Base-by-base conservation (phyloP, 2,329 filamentous ascomycete genomes). In the Pleomassaria siparia region DNA sequence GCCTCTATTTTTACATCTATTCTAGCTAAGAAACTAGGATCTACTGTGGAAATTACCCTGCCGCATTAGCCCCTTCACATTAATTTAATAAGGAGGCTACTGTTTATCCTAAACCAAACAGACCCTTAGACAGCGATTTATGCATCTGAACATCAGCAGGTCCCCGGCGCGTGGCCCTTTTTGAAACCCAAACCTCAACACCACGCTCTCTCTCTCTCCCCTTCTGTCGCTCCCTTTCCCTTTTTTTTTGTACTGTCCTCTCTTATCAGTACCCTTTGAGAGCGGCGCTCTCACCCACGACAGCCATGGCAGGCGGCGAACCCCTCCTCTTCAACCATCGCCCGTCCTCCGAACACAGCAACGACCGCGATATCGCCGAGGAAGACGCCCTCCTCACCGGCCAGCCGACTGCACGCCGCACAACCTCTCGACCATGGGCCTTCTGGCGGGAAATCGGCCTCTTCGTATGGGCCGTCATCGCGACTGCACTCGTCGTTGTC, bases 401-500 rank as follows among this genome's bases (percentile, higher is more conserved):
- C 54, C 70, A 84, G 61, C 70, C 64, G 42, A 70, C 59, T 20
- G 54, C 52, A 45, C 62, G 57, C 44, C 46, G 24, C 54, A 52
- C 60, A 44, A 55, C 61, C 43, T 59, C 65, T 37, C 71, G 74
- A 45, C 71, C 70, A 49, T 81, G 82, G 69, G 69, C 81, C 46
- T 78, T 80, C 64, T 87, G 83, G 82, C 83, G 87, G 52, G 89
- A 96, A 67, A 71, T 88, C 43, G 81, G 86, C 20, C 74, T 95
- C 53, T 91, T 96, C 66, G 73, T 81, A 40, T 96, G 91, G 91
- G 90, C 91, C 4, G 72, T 94, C 13, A 60, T 92, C 20, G 90
- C 91, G 15, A 96, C 91, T 0, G 82, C 85, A 6, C 81, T 82
- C 37, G 85, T 95, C 43, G 84, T 96, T 56, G 75, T 95, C 25